Conservation (phyloP, 108 stramenopile species). For the Pseudonitzschia pungens region DNA sequence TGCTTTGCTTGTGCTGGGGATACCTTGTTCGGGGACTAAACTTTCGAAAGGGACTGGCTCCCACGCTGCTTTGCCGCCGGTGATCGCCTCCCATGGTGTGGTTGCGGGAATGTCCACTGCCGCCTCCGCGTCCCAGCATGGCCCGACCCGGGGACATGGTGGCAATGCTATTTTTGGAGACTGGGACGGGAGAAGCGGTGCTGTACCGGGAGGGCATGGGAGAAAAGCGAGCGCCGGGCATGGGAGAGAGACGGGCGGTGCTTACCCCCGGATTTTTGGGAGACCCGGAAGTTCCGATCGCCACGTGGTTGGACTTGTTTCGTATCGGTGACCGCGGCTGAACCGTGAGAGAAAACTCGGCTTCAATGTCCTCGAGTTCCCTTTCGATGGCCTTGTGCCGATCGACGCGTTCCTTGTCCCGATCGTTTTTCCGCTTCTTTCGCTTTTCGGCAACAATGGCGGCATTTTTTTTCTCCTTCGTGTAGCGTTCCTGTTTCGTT, state of each 20-base stretch:
- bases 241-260: not conserved
- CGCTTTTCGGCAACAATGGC: constrained; percentile 37
- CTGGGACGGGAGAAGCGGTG: not conserved
- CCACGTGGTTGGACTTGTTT: not conserved
- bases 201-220: constrained; percentile 8
- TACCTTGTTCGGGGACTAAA: not conserved
- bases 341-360: constrained; percentile 11
- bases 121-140: not conserved
- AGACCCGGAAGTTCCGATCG: not conserved
- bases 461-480: constrained; percentile 23
- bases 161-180: not conserved
- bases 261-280: not conserved
- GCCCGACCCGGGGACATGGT: not conserved
- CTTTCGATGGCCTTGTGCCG: constrained; percentile 38
- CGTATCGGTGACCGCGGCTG: constrained; percentile 7
- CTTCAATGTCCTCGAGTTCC: constrained; percentile 34
- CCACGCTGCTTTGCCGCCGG: constrained; percentile 10
- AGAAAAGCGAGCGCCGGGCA: not conserved
- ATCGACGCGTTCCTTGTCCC: constrained; percentile 32
- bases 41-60: constrained; percentile 16
- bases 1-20: not conserved
- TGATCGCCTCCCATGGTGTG: constrained; percentile 6
- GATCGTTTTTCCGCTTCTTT: constrained; percentile 22
- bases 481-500: constrained; percentile 33
- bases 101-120: not conserved